Conservation (phyloP, 2,329 filamentous ascomycete genomes). For the Delphinella strobiligena region DNA sequence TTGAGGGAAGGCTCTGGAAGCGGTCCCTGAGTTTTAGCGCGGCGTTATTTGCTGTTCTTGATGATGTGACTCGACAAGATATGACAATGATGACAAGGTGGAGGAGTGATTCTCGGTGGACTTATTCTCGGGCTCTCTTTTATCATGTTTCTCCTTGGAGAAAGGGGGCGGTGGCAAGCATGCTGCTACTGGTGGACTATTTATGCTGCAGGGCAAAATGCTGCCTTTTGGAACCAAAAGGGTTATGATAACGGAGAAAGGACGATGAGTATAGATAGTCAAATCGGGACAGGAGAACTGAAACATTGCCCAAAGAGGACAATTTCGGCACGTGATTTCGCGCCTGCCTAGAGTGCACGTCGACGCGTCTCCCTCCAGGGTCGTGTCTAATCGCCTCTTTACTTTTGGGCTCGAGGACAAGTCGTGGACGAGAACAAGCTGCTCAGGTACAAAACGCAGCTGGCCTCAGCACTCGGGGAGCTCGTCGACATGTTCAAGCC, state of each 20-base stretch:
- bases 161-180: too few relatives aligned
- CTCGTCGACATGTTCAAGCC: constrained; percentile 12
- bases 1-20: neutral
- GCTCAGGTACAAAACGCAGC: too few relatives aligned
- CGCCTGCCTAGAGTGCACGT: neutral
- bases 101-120: too few relatives aligned
- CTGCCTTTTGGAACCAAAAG: neutral
- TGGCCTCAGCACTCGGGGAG: too few relatives aligned
- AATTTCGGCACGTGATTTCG: neutral
- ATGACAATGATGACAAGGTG: too few relatives aligned
- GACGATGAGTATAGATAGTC: neutral
- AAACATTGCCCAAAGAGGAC: too few relatives aligned
- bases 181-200: too few relatives aligned
- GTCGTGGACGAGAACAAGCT: too few relatives aligned
- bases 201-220: too few relatives aligned
- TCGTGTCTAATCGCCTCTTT: neutral
- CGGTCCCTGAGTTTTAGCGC: neutral
- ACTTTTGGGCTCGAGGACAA: too few relatives aligned
- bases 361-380: neutral
- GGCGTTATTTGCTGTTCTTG: neutral
- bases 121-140: too few relatives aligned
- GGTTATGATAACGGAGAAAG: neutral
- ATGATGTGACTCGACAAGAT: neutral
- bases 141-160: too few relatives aligned
- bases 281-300: neutral